Evolutionary conservation across 495 filamentous ascomycete species (phyloP), one percentile per base, ranked within the genome.

Genomic region (Neurospora africana): DNA sequence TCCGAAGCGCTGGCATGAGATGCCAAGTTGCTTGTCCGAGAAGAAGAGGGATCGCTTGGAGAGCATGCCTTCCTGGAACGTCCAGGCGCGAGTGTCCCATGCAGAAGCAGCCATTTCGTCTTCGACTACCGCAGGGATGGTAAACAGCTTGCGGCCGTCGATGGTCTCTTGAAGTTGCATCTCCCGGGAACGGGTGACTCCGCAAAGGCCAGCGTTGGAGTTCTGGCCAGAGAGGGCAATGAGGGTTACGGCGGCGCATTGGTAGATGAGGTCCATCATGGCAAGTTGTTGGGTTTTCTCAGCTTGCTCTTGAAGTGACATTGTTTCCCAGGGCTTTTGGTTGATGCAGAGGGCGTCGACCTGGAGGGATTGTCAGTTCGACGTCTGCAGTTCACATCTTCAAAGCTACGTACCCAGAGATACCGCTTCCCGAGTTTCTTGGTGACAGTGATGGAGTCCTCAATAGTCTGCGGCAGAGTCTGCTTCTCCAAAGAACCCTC

Each of bases 261-360:
- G 69, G 30, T 73, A 76, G 30, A 75, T 73, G 13, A 69, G 35
- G 38, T 72, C 69, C 75, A 76, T 76, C 74, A 76, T 75, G 3
- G 36, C 47, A 15, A 73, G 44, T 11, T 73, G 53, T 0, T 71
- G 39, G 3, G 67, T 23, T 30, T 75, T 75, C 15, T 70, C 71
- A 13, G 35, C 69, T 37, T 40, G 30, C 21, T 77, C 70, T 15
- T 68, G 35, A 3, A 40, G 58, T 1, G 69, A 72, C 3, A 75
- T 72, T 17, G 71, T 74, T 7, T 65, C 2, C 53, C 53, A 35
- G 0, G 71, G 71, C 4, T 47, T 75, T 40, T 78, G 76, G 37
- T 75, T 73, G 47, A 77, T 74, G 47, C 74, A 78, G 6, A 77
- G 70, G 11, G 70, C 77, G 47, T 78, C 75, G 1, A 77, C 68